Evolutionary conservation across 352 stramenopile genomes (phyloP).

Genomic region (Phytophthora citrophthora): DNA sequence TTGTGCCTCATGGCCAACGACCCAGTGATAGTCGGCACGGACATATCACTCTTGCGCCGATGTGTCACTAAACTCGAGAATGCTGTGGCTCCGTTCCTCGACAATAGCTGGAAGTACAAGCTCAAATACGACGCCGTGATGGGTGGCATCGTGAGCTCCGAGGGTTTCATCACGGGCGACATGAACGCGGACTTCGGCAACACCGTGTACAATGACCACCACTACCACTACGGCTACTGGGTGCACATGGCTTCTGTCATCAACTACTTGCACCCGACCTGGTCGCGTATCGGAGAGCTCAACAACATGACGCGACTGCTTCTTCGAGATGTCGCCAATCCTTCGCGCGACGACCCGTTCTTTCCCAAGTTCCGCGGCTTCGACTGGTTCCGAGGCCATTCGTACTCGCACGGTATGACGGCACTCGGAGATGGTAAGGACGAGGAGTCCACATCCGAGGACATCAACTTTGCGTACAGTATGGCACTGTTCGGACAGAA

Average conservation of each 20-base stretch:
- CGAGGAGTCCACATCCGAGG: conserved; percentile 69
- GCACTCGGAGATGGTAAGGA: conserved; percentile 68
- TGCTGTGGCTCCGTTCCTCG: conserved; percentile 57
- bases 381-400: conserved; percentile 76
- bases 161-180: conserved; percentile 60
- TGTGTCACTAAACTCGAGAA: conserved; percentile 73
- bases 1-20: conserved; percentile 82
- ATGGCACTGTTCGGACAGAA: conserved; percentile 54
- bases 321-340: conserved; percentile 60
- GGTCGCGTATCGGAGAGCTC: conserved; percentile 50
- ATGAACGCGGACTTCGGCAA: conserved; percentile 77
- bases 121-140: conserved; percentile 70
- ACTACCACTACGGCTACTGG: conserved; percentile 85
- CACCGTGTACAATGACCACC: conserved; percentile 80
- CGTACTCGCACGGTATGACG: conserved; percentile 75
- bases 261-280: conserved; percentile 77
- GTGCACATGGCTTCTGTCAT: conserved; percentile 64
- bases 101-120: conserved; percentile 69
- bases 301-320: conserved; percentile 59
- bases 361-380: conserved; percentile 76
- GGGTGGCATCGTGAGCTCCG: conserved; percentile 67
- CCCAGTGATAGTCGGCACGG: conserved; percentile 56
- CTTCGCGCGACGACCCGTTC: conserved; percentile 52
- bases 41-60: conserved; percentile 58
- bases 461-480: conserved; percentile 72